Evolutionary conservation across 257 asterid genomes (phyloP), one percentile per base, ranked within the genome.

Genomic region (Solanum microdontum): DNA sequence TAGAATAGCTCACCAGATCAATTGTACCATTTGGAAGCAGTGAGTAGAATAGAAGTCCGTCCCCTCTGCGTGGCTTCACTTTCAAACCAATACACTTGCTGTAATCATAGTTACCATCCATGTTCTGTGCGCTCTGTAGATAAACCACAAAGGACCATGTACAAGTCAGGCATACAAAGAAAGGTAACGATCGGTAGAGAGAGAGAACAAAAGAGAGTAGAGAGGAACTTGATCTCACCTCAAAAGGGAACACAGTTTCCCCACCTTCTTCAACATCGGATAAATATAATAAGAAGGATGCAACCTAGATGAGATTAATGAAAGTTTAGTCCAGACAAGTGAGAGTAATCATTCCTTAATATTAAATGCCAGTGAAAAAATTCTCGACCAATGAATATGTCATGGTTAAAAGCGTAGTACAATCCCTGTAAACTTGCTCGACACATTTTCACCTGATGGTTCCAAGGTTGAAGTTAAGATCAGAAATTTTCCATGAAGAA

Each of bases 251-350:
- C 95, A 97, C 92, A 86, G 99, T 97, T 92, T 97, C 99, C 51
- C 99, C 99, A 58, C 99, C 99, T 93, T 97, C 97, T 89, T 95
- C 96, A 89, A 97, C 99, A 89, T 95, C 97, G 5, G 99, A 94
- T 88, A 97, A 89, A 92, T 97, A 97, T 88, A 97, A 88, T 87
- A 97, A 92, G 93, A 97, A 97, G 68, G 99, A 97, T 84, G 99
- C 99, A 86, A 95, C 92, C 99, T 97, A 88, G 36, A 77, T 60
- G 70, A 64, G 62, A 84, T 88, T 74, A 34, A 55, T 80, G 37
- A 23, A 69, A 88, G 40, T 28, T 85, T 55, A 83, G 86, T 84
- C 84, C 69, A 87, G 86, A 82, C 70, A 76, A 80, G n/a, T 79
- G 39, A 87, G 36, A 32, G 26, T 72, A 84, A 84, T 66, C 86